These are phyloP conservation scores for Penicillium brasilianum DNA, from an alignment of 2,329 filamentous ascomycete species.

Conservation along the genomic window DNA sequence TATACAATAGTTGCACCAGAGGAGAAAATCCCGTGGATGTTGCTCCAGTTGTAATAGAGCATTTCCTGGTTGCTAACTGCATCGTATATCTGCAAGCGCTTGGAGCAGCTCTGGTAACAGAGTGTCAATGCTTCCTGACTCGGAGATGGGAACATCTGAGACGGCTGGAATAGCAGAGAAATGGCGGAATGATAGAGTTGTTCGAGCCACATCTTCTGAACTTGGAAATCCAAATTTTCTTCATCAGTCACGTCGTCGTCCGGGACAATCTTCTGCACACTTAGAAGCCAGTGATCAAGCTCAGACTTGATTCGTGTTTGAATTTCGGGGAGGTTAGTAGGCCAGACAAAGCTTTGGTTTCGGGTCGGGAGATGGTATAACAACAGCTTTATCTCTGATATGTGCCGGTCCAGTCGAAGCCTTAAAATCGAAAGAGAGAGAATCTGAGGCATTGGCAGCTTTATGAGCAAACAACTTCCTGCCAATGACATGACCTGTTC, in stretches of 20 bases:
- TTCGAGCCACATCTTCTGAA: conserved; percentile 35
- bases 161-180: conserved; percentile 46
- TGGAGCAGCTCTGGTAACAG: conserved; percentile 38
- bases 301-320: conserved; percentile 28
- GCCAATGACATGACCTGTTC: conserved; percentile 7
- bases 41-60: conserved; percentile 43
- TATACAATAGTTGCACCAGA: conserved; percentile 48
- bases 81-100: conserved; percentile 40
- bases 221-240: conserved; percentile 11
- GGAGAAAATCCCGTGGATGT: conserved; percentile 47
- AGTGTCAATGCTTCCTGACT: conserved; percentile 33
- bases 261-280: conserved; percentile 9
- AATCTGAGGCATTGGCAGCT: conserved; percentile 15
- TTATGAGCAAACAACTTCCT: conserved; percentile 9
- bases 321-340: conserved; percentile 22
- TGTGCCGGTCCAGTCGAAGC: conserved; percentile 34
- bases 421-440: conserved; percentile 33
- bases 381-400: conserved; percentile 37
- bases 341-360: conserved; percentile 27
- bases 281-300: conserved; percentile 31
- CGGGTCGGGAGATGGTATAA: conserved; percentile 34
- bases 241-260: conserved; percentile 5
- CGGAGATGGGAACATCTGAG: conserved; percentile 41
- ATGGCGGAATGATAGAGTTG: conserved; percentile 42
- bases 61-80: conserved; percentile 36